Evolutionary conservation across 306 rosid genomes (phyloP).

Genomic region (Vigna unguiculata): DNA sequence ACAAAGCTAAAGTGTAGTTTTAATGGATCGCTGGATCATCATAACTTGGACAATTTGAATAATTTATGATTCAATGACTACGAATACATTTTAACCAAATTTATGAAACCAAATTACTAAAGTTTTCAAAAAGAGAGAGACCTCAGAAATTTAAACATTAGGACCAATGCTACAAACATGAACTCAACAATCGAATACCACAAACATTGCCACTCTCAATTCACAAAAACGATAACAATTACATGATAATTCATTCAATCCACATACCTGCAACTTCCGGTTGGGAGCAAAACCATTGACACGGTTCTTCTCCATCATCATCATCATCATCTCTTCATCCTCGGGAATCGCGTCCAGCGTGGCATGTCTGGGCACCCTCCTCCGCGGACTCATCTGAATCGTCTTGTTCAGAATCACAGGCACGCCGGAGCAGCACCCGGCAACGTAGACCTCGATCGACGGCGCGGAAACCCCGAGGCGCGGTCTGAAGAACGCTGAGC

Average conservation of each 20-base stretch:
- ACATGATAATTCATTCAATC: background rate
- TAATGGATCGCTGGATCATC: background rate
- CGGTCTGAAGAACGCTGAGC: constrained; percentile 77
- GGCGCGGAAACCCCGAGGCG: constrained; percentile 76
- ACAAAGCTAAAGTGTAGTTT: background rate
- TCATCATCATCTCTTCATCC: constrained; percentile 66
- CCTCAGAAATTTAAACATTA: background rate
- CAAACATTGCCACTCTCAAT: background rate
- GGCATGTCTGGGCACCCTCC: constrained; percentile 64
- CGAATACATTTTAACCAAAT: background rate
- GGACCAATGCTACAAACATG: background rate
- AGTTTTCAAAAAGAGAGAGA: background rate
- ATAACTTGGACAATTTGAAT: no score
- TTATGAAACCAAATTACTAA: background rate
- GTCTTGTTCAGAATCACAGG: constrained; percentile 81
- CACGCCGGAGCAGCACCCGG: constrained; percentile 82
- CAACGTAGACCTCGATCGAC: constrained; percentile 80
- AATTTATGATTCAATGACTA: background rate
- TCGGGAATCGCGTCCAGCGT: constrained; percentile 86
- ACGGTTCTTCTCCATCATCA: constrained; percentile 55
- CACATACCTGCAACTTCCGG: constrained; percentile 65
- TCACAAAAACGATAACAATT: background rate
- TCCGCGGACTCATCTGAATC: constrained; percentile 73
- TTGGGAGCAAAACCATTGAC: constrained; percentile 51
- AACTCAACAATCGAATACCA: background rate